Conservation (phyloP, 2,329 filamentous ascomycete genomes). For the Colletotrichum nymphaeae region DNA sequence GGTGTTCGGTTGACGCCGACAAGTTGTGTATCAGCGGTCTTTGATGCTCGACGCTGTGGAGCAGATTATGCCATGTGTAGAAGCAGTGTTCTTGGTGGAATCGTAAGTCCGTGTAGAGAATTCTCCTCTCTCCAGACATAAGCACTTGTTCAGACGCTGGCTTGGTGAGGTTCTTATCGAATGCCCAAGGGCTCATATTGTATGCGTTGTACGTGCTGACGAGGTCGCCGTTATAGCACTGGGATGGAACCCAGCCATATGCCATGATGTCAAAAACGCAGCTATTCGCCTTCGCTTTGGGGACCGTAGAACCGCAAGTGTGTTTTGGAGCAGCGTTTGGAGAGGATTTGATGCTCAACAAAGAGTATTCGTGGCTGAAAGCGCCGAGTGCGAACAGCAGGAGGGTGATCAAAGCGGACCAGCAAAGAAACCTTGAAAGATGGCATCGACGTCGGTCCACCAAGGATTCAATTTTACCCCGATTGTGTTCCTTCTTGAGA, state of each 20-base stretch:
- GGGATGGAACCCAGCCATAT: background rate
- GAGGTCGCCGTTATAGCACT: background rate
- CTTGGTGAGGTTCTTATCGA: background rate
- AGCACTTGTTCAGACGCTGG: background rate
- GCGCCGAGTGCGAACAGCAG: background rate
- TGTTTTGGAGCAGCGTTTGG: background rate
- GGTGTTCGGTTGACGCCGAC: background rate
- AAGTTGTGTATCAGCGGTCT: background rate
- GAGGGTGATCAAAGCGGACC: background rate
- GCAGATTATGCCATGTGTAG: background rate
- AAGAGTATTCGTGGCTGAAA: background rate
- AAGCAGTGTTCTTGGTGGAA: background rate
- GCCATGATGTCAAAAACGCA: background rate
- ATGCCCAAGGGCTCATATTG: background rate
- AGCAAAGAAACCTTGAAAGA: background rate
- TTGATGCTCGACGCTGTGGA: background rate
- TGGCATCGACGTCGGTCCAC: background rate
- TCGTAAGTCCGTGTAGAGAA: rapidly evolving
- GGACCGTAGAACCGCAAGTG: background rate
- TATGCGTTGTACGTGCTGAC: background rate
- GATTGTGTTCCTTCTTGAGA: background rate
- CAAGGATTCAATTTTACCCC: background rate
- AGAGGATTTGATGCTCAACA: background rate
- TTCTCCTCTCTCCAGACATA: background rate
- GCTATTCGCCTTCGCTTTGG: background rate